Conservation (phyloP, 1,139 yeast species). For the Magnusiomyces paraingens region DNA sequence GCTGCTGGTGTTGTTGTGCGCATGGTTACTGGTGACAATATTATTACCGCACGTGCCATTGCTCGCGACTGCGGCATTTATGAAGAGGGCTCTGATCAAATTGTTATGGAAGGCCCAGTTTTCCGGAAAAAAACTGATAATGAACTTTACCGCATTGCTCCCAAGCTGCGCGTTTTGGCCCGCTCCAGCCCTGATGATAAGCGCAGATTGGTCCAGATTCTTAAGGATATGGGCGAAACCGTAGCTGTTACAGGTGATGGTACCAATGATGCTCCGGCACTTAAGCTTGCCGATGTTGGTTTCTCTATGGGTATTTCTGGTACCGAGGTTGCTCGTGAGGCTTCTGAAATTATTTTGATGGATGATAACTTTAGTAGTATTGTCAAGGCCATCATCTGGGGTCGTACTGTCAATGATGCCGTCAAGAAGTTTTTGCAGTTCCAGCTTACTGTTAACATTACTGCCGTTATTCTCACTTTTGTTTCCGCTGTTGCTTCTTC, state of each 20-base stretch:
- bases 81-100: constrained; percentile 38
- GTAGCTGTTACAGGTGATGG: constrained; percentile 99
- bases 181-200: constrained; percentile 96
- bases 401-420: constrained; percentile 91
- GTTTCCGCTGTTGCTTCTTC: constrained; percentile 84
- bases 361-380: constrained; percentile 93
- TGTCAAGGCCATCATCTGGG: constrained; percentile 99
- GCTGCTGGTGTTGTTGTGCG: constrained; percentile 90
- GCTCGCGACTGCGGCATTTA: constrained; percentile 81
- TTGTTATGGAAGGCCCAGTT: constrained; percentile 89
- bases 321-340: constrained; percentile 77
- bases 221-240: constrained; percentile 76
- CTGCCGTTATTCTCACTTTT: constrained; percentile 90
- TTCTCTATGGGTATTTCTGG: constrained; percentile 82
- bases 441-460: constrained; percentile 90
- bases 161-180: constrained; percentile 75
- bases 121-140: constrained; percentile 60
- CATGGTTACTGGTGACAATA: constrained; percentile 97
- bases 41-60: constrained; percentile 85
- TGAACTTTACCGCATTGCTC: constrained; percentile 59
- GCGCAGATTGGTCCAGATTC: constrained; percentile 74
- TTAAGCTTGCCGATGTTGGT: constrained; percentile 55
- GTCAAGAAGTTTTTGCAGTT: constrained; percentile 94
- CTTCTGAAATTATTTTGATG: constrained; percentile 75
- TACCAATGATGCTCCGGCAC: constrained; percentile 49